Conservation (phyloP, 73 alveolate species). For the Paramecium octaurelia region DNA sequence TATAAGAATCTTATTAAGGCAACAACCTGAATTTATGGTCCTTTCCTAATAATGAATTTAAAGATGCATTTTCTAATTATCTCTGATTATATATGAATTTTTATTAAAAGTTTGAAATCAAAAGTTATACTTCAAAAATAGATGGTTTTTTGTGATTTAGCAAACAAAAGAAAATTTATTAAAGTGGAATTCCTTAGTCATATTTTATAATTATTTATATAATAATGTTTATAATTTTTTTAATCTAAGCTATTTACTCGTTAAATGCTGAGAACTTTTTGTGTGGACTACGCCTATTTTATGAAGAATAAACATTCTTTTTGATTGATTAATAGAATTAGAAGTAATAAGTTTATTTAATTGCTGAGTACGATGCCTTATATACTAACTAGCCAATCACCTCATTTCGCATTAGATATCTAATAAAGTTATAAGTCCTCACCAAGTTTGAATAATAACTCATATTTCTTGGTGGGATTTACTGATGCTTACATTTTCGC, state of each 20-base stretch:
- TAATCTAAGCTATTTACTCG: neutral
- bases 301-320: neutral
- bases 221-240: neutral
- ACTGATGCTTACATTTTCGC: neutral
- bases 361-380: conserved; percentile 27
- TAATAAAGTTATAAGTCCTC: neutral
- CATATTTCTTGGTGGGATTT: neutral
- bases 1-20: neutral
- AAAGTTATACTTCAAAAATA: neutral
- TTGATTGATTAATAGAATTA: neutral
- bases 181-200: neutral
- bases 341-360: neutral
- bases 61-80: neutral
- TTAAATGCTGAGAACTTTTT: neutral
- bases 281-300: neutral
- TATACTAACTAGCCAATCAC: conserved; percentile 10
- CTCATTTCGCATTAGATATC: conserved; percentile 26
- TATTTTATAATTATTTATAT: neutral
- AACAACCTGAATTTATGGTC: too few relatives aligned
- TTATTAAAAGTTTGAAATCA: neutral
- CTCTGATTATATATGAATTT: neutral
- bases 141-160: neutral
- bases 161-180: neutral
- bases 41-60: neutral
- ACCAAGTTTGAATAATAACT: neutral